Percentiles rank a stretch among this genome's conserved stretches.
These are phyloP conservation scores for Paracorniculantispora psalliotae DNA, from an alignment of 2,329 filamentous ascomycete species.

Conservation along the genomic window DNA sequence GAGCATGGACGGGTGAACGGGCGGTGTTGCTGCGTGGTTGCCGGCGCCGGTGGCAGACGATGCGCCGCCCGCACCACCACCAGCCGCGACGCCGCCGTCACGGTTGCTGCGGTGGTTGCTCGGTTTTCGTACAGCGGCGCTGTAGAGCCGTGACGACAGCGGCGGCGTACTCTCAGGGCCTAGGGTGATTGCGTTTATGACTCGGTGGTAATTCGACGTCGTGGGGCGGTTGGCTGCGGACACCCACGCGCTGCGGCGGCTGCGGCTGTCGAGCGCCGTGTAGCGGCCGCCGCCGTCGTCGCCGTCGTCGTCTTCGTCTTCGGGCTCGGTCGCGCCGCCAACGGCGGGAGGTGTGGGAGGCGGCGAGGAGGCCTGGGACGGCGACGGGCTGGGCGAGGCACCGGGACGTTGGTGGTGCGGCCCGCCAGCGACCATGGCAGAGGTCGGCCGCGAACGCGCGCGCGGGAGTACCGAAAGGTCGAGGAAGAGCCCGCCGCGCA, in stretches of 20 bases:
- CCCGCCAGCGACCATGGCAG: slow-evolving; percentile 6
- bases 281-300: neutral
- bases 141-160: no score
- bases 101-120: neutral
- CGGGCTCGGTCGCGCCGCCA: neutral
- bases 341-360: neutral
- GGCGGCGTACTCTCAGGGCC: no score
- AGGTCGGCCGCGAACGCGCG: neutral
- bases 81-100: neutral
- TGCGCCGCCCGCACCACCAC: no score
- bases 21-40: neutral
- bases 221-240: no score
- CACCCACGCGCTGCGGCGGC: no score
- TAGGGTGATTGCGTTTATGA: no score
- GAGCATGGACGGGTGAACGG: slow-evolving; percentile 41
- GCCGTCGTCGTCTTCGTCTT: neutral
- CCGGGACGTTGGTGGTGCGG: slow-evolving; percentile 3
- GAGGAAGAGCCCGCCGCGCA: no score
- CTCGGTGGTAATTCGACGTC: no score
- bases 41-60: neutral
- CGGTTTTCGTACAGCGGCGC: no score
- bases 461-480: no score
- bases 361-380: slow-evolving; percentile 5
- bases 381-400: slow-evolving; percentile 13
- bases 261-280: no score